These are phyloP conservation scores for Lippia alba DNA, from an alignment of 305 asterid species.

Conservation along the genomic window DNA sequence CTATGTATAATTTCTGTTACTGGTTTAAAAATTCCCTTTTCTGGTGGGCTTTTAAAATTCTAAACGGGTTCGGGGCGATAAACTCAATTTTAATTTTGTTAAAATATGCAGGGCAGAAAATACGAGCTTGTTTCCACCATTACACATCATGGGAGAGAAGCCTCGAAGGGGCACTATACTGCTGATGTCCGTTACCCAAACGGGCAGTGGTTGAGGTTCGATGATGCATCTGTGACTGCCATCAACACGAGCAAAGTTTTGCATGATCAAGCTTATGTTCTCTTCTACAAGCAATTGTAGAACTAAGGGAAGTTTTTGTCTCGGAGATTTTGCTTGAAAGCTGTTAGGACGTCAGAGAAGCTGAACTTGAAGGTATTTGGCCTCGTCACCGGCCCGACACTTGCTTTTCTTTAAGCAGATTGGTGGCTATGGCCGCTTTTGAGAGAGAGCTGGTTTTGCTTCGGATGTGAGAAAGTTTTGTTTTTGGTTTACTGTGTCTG, in stretches of 20 bases:
- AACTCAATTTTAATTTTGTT: neutral
- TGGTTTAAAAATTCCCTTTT: neutral
- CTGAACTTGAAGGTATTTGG: neutral
- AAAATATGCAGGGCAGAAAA: slow-evolving; percentile 67
- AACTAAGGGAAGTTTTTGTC: neutral
- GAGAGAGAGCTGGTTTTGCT: neutral
- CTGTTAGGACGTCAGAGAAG: too few relatives aligned
- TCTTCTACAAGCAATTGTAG: slow-evolving; percentile 50
- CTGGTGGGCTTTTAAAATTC: too few relatives aligned
- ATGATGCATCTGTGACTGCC: slow-evolving; percentile 70
- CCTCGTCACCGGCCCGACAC: neutral
- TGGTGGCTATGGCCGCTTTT: neutral
- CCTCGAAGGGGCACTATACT: slow-evolving; percentile 93
- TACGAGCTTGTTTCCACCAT: slow-evolving; percentile 83
- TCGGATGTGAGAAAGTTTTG: neutral
- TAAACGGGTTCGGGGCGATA: too few relatives aligned
- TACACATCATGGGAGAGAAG: slow-evolving; percentile 91
- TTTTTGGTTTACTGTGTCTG: neutral
- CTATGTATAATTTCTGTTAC: neutral
- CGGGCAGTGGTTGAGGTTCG: slow-evolving; percentile 87
- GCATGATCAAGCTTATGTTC: slow-evolving; percentile 85
- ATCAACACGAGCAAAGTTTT: slow-evolving; percentile 62
- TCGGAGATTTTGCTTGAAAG: too few relatives aligned
- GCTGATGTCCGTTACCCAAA: slow-evolving; percentile 63
- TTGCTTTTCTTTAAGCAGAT: neutral